Conservation (phyloP, 1,139 yeast genomes). For the Saccharomyces hybrid region DNA sequence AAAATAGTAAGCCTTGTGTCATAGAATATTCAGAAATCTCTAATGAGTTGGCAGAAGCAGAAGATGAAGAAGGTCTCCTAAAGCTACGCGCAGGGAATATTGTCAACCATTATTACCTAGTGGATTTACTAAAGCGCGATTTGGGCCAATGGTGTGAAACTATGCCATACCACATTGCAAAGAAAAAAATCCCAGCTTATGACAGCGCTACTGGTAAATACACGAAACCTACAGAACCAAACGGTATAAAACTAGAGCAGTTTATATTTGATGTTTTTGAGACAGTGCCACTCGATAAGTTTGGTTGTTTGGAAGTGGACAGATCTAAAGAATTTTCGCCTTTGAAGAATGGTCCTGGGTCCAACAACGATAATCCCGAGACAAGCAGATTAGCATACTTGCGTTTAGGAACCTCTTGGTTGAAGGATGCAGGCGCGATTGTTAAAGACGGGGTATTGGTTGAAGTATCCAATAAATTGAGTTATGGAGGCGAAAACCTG, state of each 20-base stretch:
- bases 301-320: slow-evolving; percentile 89
- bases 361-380: slow-evolving; percentile 75
- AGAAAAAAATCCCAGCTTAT: slow-evolving; percentile 68
- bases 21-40: slow-evolving; percentile 93
- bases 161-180: slow-evolving; percentile 90
- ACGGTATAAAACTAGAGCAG: slow-evolving; percentile 92
- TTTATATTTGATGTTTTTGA: slow-evolving; percentile 96
- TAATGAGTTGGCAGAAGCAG: slow-evolving; percentile 58
- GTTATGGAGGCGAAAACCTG: slow-evolving; percentile 83
- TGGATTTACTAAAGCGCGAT: slow-evolving; percentile 51
- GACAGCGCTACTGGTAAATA: slow-evolving; percentile 43
- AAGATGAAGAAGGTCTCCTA: slow-evolving; percentile 51
- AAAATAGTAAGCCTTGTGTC: slow-evolving; percentile 71
- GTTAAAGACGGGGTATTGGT: slow-evolving; percentile 46
- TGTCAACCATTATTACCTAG: slow-evolving; percentile 92
- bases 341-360: slow-evolving; percentile 81
- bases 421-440: slow-evolving; percentile 56
- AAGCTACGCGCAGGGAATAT: slow-evolving; percentile 91
- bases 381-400: slow-evolving; percentile 67
- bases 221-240: slow-evolving; percentile 60
- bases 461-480: slow-evolving; percentile 70
- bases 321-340: slow-evolving; percentile 87
- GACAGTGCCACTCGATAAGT: slow-evolving; percentile 58
- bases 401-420: slow-evolving; percentile 71
- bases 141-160: slow-evolving; percentile 65